phyloP scores from a whole-genome alignment of 805 yeast genomes.

The Metschnikowia gruessii region DNA sequence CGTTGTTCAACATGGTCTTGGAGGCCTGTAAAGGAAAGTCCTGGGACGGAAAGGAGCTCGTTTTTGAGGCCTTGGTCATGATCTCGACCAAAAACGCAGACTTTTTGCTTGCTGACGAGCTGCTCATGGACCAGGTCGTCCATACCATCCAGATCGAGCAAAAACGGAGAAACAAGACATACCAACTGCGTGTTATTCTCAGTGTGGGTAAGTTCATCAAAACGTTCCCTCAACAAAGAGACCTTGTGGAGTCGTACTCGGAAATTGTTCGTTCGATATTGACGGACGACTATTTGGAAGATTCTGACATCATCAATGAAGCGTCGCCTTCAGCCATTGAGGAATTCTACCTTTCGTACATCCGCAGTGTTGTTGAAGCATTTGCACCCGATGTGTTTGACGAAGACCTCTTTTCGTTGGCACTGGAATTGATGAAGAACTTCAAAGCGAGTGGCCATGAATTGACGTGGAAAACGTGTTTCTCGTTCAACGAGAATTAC shows the following conservation, averaged over 20 bases:
- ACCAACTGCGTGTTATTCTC: slow-evolving; percentile 55
- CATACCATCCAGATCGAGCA: slow-evolving; percentile 57
- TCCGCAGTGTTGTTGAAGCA: slow-evolving; percentile 25
- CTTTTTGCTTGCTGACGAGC: slow-evolving; percentile 26
- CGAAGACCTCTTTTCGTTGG: slow-evolving; percentile 25
- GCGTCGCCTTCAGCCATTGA: slow-evolving; percentile 35
- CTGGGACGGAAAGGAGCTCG: slow-evolving; percentile 83
- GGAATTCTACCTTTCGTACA: slow-evolving; percentile 43
- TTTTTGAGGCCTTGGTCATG: slow-evolving; percentile 66
- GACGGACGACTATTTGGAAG: slow-evolving; percentile 38
- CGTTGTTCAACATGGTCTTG: slow-evolving; percentile 52
- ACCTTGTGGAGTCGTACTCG: slow-evolving; percentile 38
- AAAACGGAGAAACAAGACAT: slow-evolving; percentile 60
- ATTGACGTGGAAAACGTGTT: slow-evolving; percentile 62
- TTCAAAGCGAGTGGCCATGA: slow-evolving; percentile 27
- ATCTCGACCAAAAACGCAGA: slow-evolving; percentile 47
- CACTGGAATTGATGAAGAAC: slow-evolving; percentile 23
- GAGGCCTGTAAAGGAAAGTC: slow-evolving; percentile 71
- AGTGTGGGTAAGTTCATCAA: slow-evolving; percentile 51
- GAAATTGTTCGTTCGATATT: slow-evolving; percentile 33
- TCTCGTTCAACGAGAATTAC: slow-evolving; percentile 44
- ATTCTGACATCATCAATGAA: slow-evolving; percentile 17
- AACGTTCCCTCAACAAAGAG: slow-evolving; percentile 31
- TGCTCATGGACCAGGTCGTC: slow-evolving; percentile 36
- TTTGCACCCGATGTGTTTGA: slow-evolving; percentile 12